These are phyloP conservation scores for Tephrocybe sp. DNA, from an alignment of 768 basidiomycete genomes.

Conservation along the genomic window DNA sequence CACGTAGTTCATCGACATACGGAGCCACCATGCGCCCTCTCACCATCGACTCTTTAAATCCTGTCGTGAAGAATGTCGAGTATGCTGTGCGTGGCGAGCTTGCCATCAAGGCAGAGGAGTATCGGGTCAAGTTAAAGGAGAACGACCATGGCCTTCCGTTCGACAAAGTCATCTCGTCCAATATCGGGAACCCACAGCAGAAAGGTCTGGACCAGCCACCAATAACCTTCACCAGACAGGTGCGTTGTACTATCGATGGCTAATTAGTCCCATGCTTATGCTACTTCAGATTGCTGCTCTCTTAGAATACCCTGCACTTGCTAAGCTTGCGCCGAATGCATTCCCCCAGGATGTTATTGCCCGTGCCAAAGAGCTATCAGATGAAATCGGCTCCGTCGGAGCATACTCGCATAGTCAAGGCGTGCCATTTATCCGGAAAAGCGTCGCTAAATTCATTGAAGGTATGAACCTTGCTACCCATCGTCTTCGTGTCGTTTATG, in stretches of 20 bases:
- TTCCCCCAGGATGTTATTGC: slow-evolving; percentile 87
- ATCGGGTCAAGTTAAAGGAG: slow-evolving; percentile 67
- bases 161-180: slow-evolving; percentile 85
- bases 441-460: slow-evolving; percentile 87
- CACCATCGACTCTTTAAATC: slow-evolving; percentile 75
- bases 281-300: slow-evolving; percentile 77
- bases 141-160: slow-evolving; percentile 70
- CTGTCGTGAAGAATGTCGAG: slow-evolving; percentile 79
- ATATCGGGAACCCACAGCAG: slow-evolving; percentile 99
- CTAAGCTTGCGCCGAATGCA: slow-evolving; percentile 67
- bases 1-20: slow-evolving; percentile 7
- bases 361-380: slow-evolving; percentile 76
- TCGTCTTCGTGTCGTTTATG: slow-evolving; percentile 1
- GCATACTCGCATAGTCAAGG: slow-evolving; percentile 98
- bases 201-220: slow-evolving; percentile 91
- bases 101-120: slow-evolving; percentile 88
- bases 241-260: slow-evolving; percentile 26
- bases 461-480: slow-evolving; percentile 41
- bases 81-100: slow-evolving; percentile 98
- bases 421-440: slow-evolving; percentile 80
- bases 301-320: slow-evolving; percentile 87
- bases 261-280: not conserved
- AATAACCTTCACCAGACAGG: slow-evolving; percentile 91
- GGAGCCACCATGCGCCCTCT: slow-evolving; percentile 50
- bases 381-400: slow-evolving; percentile 88